phyloP scores from a whole-genome alignment of 2,329 filamentous ascomycete genomes.

The Pseudogymnoascus sp. region DNA sequence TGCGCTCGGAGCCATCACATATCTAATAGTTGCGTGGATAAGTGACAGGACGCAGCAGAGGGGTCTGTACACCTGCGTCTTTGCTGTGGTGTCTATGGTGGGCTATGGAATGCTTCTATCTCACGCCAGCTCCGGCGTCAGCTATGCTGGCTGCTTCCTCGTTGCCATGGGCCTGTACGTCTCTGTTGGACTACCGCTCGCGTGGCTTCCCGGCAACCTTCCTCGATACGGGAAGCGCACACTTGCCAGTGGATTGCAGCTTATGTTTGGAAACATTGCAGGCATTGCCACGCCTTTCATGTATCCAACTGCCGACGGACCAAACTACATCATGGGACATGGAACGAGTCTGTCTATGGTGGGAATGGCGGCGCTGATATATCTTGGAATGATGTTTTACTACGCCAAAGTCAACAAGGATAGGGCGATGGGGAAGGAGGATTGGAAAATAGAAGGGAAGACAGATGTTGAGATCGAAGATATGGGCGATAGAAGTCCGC shows the following conservation, averaged over 20 bases:
- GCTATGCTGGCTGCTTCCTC: conserved; percentile 57
- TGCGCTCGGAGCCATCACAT: conserved; percentile 54
- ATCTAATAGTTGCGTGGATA: conserved; percentile 50
- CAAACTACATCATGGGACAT: conserved; percentile 46
- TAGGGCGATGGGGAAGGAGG: conserved; percentile 33
- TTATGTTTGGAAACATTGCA: conserved; percentile 53
- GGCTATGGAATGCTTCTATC: conserved; percentile 54
- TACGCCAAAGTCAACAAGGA: conserved; percentile 34
- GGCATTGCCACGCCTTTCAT: conserved; percentile 56
- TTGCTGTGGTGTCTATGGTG: conserved; percentile 46
- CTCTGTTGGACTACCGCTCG: conserved; percentile 29
- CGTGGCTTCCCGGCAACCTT: conserved; percentile 45
- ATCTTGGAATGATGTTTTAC: conserved; percentile 27
- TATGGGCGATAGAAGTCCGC: conserved; percentile 38
- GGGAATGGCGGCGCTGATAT: conserved; percentile 29
- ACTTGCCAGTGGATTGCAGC: conserved; percentile 51
- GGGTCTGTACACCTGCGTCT: conserved; percentile 48
- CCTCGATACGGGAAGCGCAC: conserved; percentile 58
- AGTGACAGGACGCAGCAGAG: conserved; percentile 53
- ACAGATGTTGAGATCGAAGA: conserved; percentile 38
- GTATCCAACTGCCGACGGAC: conserved; percentile 40
- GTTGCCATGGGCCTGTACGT: conserved; percentile 54
- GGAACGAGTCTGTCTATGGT: conserved; percentile 46
- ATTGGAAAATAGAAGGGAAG: conserved; percentile 38
- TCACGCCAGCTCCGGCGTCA: conserved; percentile 43